Conservation (phyloP, 2,329 filamentous ascomycete species). For the Phialocephala sp. region DNA sequence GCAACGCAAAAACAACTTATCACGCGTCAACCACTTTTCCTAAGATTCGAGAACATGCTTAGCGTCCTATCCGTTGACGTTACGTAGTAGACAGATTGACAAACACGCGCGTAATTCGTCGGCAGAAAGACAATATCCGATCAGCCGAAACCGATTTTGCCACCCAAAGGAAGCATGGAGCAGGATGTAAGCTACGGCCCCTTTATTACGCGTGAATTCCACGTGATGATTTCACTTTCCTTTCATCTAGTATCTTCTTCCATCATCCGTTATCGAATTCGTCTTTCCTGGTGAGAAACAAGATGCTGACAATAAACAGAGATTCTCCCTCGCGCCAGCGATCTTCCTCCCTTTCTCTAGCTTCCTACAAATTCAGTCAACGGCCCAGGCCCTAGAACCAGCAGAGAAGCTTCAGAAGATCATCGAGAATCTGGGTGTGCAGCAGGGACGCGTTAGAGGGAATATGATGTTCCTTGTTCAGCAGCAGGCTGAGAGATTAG, state of each 20-base stretch:
- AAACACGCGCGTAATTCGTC: not conserved
- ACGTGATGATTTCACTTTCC: not conserved
- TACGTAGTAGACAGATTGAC: not conserved
- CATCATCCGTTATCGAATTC: not conserved
- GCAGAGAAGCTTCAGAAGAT: conserved; percentile 31
- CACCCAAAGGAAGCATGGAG: not conserved
- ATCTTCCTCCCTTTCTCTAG: conserved; percentile 39
- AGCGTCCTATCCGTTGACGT: not conserved
- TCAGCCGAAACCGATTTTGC: not conserved
- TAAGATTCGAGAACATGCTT: not conserved
- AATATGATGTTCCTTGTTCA: conserved; percentile 33
- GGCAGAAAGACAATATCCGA: not conserved
- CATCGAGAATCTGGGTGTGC: conserved; percentile 30
- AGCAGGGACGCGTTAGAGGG: conserved; percentile 34
- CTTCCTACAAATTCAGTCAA: conserved; percentile 18
- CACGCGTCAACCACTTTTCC: not conserved
- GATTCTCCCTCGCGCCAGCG: conserved; percentile 24
- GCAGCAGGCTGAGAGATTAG: conserved; percentile 23
- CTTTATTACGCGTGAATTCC: conserved; percentile 2
- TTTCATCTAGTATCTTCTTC: not conserved
- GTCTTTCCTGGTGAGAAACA: not conserved
- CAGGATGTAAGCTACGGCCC: not conserved
- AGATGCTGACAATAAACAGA: not conserved
- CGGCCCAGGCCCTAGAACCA: not conserved
- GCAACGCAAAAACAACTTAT: not conserved